Evolutionary conservation across 495 filamentous ascomycete species (phyloP), one percentile per base, ranked within the genome.

Genomic region (Mycothermus thermophilus): DNA sequence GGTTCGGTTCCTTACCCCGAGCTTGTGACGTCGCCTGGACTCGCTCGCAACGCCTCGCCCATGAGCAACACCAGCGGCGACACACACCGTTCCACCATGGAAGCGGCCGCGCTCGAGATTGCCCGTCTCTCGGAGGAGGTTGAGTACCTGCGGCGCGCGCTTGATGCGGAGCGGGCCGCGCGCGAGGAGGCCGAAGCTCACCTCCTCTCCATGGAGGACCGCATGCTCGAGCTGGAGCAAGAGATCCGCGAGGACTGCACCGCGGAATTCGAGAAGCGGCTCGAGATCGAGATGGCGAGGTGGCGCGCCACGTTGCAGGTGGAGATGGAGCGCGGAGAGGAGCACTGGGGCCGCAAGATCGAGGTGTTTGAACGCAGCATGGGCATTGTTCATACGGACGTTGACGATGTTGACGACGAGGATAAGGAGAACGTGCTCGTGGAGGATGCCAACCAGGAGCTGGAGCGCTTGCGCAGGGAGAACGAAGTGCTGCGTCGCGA

Each of bases 191-290:
- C 73, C 5, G 75, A 79, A 48, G 64, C 75, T 0, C 66, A 72
- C 33, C 55, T 75, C 13, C 51, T 72, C 17, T 50, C 51, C n/a
- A 67, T 74, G 40, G 77, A 85, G 46, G 79, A 83, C 25, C 69
- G 71, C 33, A 68, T 77, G 30, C 51, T 75, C 10, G 73, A 77
- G 30, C 66, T 94, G 6, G 90, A 97, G 49, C 74, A 78, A 51
- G 77, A 80, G 9, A 72, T 95, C 24, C 77, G 90, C n/a, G 90
- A 94, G 49, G 87, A 94, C 44, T 82, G 83, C 42, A 84, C 74
- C 49, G 61, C 58, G 2, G 90, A 95, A 52, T 90, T 93, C 67
- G 90, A 97, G 48, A 68, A 64, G 34, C 68, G 69, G 23, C 60
- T 93, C 28, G 75, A 77, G 40, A 60, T 71, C 15, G 83, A 93